Conservation (phyloP, 805 yeast genomes). For the Spathaspora arborariae region DNA sequence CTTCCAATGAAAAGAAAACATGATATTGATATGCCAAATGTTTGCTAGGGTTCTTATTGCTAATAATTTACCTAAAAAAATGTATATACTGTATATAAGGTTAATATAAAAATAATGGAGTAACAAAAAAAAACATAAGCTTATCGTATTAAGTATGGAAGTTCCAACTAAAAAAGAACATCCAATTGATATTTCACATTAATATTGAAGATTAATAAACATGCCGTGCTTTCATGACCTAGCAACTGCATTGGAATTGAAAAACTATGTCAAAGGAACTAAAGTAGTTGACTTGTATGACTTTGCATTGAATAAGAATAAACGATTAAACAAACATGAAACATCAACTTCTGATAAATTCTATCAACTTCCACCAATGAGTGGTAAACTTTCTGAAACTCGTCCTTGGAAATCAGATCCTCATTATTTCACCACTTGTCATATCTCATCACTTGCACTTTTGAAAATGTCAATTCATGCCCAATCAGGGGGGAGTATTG, state of each 20-base stretch:
- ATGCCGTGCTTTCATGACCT: constrained; percentile 1
- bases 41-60: not conserved
- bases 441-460: constrained; percentile 68
- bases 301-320: not conserved
- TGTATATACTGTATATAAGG: not conserved
- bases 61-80: not conserved
- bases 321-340: not conserved
- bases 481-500: constrained; percentile 77
- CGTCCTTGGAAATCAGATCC: constrained; percentile 58
- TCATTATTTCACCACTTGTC: constrained; percentile 56
- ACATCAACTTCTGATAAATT: not conserved
- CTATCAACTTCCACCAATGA: constrained; percentile 9
- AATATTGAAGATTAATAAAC: not conserved
- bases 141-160: not conserved
- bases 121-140: not conserved
- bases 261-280: not conserved
- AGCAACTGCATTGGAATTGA: not conserved
- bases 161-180: not conserved
- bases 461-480: constrained; percentile 80
- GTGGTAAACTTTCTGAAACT: constrained; percentile 2
- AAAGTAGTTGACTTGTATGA: not conserved
- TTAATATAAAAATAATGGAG: not conserved
- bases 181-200: not conserved
- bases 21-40: not conserved
- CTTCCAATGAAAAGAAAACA: constrained; percentile 8